Evolutionary conservation across 2,329 filamentous ascomycete genomes (phyloP).

Genomic region (Penicillium concentricum): DNA sequence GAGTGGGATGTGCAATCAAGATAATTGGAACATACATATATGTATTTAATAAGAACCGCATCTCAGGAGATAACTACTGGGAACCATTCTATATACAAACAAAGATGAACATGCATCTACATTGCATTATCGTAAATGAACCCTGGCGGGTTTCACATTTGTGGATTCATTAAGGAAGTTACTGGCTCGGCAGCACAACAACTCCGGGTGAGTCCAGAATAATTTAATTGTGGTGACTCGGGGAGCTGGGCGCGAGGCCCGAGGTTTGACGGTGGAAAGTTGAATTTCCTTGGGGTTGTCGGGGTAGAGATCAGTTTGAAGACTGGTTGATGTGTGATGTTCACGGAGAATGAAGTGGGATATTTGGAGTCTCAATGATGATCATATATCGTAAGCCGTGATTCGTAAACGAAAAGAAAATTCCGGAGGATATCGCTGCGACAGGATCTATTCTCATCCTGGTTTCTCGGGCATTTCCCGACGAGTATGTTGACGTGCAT

Average conservation of each 20-base stretch:
- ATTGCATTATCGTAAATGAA: background rate
- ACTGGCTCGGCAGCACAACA: background rate
- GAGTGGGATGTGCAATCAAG: background rate
- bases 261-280: background rate
- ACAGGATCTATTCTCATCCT: conserved; percentile 7
- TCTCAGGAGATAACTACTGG: background rate
- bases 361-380: conserved; percentile 8
- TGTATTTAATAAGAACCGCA: background rate
- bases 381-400: conserved; percentile 19
- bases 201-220: background rate
- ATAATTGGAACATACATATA: background rate
- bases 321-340: background rate
- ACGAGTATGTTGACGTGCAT: conserved; percentile 9
- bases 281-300: background rate
- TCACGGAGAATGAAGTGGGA: background rate
- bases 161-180: background rate
- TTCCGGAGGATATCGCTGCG: background rate
- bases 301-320: background rate
- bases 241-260: conserved; percentile 8
- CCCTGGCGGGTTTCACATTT: background rate
- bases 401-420: conserved; percentile 12
- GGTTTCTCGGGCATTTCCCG: conserved; percentile 13
- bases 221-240: background rate
- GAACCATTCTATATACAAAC: conserved; percentile 4
- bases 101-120: background rate